Percentiles rank a stretch among this genome's conserved stretches.
Conservation (phyloP, 257 asterid species). For the Lithospermum erythrorhizon region DNA sequence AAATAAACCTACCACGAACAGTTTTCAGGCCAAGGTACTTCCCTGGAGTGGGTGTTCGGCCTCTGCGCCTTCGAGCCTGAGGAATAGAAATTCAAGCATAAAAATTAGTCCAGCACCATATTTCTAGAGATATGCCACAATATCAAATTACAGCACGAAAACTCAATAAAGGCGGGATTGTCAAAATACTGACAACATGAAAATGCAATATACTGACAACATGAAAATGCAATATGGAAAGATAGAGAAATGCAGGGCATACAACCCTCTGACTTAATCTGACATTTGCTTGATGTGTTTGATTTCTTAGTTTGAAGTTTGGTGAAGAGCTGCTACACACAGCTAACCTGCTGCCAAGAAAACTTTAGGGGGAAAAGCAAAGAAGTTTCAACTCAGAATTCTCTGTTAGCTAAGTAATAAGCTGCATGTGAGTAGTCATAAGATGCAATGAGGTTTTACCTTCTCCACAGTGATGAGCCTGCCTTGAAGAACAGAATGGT, state of each 20-base stretch:
- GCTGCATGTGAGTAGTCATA: background rate
- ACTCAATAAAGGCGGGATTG: background rate
- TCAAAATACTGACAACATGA: background rate
- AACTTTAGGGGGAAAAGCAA: conserved; percentile 47
- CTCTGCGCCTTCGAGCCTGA: conserved; percentile 82
- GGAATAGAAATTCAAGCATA: background rate
- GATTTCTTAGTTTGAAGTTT: conserved; percentile 57
- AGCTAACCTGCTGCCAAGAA: conserved; percentile 73
- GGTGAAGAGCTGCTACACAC: conserved; percentile 98
- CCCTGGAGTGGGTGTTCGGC: conserved; percentile 92
- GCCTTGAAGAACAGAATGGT: conserved; percentile 76
- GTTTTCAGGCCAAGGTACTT: conserved; percentile 65
- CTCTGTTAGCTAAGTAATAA: background rate
- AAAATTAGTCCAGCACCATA: background rate
- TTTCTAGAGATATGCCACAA: background rate
- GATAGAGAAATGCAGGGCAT: conserved; percentile 68
- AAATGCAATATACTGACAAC: background rate
- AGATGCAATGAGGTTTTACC: conserved; percentile 26
- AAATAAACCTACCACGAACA: conserved; percentile 33
- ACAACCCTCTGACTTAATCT: conserved; percentile 78
- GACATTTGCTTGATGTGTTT: conserved; percentile 60
- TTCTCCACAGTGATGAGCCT: conserved; percentile 87
- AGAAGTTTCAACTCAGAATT: conserved; percentile 24
- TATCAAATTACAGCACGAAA: background rate
- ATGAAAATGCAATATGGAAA: conserved; percentile 8